Evolutionary conservation across 805 yeast species (phyloP), one percentile per base, ranked within the genome.

Genomic region (Naumovozyma castellii): DNA sequence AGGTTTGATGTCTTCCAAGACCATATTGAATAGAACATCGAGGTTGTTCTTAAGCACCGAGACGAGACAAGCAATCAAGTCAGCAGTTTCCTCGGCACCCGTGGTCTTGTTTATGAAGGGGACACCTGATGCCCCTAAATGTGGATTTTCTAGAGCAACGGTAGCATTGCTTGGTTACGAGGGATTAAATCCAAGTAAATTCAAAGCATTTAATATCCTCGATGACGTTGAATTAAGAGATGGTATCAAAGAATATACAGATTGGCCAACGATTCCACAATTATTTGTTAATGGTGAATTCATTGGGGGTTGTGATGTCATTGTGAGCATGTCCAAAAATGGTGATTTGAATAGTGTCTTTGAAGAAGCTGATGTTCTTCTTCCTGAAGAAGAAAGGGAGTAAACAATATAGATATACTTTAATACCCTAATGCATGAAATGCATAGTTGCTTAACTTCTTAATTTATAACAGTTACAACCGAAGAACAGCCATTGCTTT

Each of bases 181-280:
- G 59, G 98, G 98, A 42, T 97, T 92, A 17, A 96, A 92, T 63
- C 98, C 98, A 8, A 73, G 66, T 18, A 90, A 92, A 64, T 92
- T 92, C 67, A 97, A 97, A 31, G 97, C 97, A 16, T 92, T 83
- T 65, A 90, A 92, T 58, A 98, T 92, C 0, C 69, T 92, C 49
- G 97, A 92, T 64, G 98, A 92, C 60, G 78, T 82, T 2, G 97
- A 92, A 54, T 73, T 92, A 47, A 83, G 98, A 65, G 79, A 84
- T 36, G 98, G 97, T 25, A 86, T 92, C 55, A 92, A 92, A 66
- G 98, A 92, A 61, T 92, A 76, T 64, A 78, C 90, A 50, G 80
- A 84, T 48, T 92, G 99, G 99, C 99, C 99, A 41, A 92, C 99
- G 1, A 87, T 92, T 44, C 99, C 99, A 12, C 99, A 92, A 64